These are phyloP conservation scores for Cladosporium colombiae DNA, from an alignment of 2,329 filamentous ascomycete genomes.

Conservation along the genomic window DNA sequence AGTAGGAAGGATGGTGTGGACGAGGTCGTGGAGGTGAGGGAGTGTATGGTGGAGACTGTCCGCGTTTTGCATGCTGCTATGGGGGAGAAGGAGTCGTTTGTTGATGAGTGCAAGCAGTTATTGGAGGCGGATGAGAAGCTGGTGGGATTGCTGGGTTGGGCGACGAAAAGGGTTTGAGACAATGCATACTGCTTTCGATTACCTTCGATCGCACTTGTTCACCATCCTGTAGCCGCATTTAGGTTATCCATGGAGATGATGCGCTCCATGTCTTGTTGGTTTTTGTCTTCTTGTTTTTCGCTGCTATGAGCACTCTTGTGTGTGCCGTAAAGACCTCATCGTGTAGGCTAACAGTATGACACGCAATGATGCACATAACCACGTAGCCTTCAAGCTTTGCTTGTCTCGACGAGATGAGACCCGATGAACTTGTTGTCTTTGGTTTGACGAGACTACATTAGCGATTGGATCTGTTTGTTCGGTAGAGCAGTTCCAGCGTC, in stretches of 20 bases:
- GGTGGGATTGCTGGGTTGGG: slow-evolving; percentile 28
- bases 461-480: background rate
- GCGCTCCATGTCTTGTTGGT: background rate
- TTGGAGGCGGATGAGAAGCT: slow-evolving; percentile 35
- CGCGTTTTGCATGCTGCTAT: slow-evolving; percentile 30
- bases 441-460: background rate
- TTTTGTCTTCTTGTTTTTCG: background rate
- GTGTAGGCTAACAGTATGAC: background rate
- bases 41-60: slow-evolving; percentile 28
- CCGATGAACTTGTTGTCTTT: background rate
- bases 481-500: background rate
- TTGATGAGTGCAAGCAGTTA: slow-evolving; percentile 31
- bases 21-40: slow-evolving; percentile 28
- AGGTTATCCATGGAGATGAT: background rate
- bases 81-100: slow-evolving; percentile 29
- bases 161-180: background rate
- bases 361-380: background rate
- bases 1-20: slow-evolving; percentile 27
- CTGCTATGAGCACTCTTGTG: background rate
- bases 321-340: background rate
- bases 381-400: background rate
- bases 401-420: background rate
- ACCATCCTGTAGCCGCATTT: background rate
- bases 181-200: background rate
- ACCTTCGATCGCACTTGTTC: background rate